A percentile compares a stretch with the other conserved stretches of the same genome.
Conservation (phyloP, 2,329 filamentous ascomycete species). For the Fusarium mexicanum region DNA sequence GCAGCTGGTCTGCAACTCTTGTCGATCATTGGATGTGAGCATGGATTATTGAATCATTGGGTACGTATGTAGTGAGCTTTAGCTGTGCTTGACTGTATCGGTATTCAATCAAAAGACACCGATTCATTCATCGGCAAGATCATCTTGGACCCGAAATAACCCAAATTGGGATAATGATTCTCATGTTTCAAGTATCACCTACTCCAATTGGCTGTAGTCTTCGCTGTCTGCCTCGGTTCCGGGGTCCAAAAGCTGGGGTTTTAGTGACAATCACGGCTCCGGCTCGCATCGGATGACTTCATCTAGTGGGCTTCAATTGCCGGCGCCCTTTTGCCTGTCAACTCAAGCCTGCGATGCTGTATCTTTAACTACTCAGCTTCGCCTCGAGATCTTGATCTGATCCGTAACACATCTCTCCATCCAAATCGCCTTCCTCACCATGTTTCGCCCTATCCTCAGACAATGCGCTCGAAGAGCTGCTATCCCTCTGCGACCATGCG, state of each 20-base stretch:
- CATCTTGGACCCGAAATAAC: constrained; percentile 12
- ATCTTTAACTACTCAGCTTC: constrained; percentile 29
- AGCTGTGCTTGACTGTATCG: constrained; percentile 6
- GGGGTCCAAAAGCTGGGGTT: constrained; percentile 41
- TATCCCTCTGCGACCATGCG: constrained; percentile 39
- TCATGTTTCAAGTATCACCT: constrained; percentile 13
- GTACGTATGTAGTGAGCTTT: constrained; percentile 5
- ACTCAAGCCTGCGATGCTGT: constrained; percentile 19
- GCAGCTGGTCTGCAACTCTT: constrained; percentile 27
- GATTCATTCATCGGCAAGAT: constrained; percentile 23
- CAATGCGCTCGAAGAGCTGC: constrained; percentile 40
- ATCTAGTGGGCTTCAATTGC: constrained; percentile 38
- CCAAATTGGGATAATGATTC: constrained; percentile 16
- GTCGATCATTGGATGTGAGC: constrained; percentile 26
- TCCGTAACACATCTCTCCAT: not conserved
- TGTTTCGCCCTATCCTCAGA: constrained; percentile 48
- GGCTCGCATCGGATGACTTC: constrained; percentile 47
- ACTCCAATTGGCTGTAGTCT: constrained; percentile 12
- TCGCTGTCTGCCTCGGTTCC: constrained; percentile 34
- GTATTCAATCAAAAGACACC: constrained; percentile 22
- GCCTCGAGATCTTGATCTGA: not conserved
- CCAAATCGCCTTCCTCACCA: constrained; percentile 14
- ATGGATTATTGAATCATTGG: constrained; percentile 9
- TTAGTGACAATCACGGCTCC: constrained; percentile 33
- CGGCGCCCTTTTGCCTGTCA: constrained; percentile 28